Evolutionary conservation across 768 basidiomycete species (phyloP), one percentile per base, ranked within the genome.

Genomic region (Mrakia blollopis): DNA sequence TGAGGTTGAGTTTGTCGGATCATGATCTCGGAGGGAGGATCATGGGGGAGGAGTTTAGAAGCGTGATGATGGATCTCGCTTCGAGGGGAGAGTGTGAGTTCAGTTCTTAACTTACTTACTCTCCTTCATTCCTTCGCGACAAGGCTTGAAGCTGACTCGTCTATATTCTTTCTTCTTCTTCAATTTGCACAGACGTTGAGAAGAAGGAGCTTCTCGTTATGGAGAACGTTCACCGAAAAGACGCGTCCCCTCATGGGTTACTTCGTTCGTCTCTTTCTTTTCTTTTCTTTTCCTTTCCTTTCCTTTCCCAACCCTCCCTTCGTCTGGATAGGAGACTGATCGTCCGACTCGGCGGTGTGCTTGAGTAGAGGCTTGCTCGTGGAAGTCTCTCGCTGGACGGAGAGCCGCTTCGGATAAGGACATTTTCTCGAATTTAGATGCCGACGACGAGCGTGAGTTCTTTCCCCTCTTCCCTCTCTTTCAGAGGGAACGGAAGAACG

Each of bases 21-120:
- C 73, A 74, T 25, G 73, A 74, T 44, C 63, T 74, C 1, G 73
- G 73, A 18, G 73, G 73, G 23, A n/a, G 62, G 18, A 39, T 74
- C 47, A 74, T 74, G 73, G 47, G 73, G 23, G 18, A 63, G 44
- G 73, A 65, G 21, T 74, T 65, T 30, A 21, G 73, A 11, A 23
- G 50, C 6, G 25, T 62, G 44, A 74, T 74, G 62, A 35, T 67
- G 44, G 61, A 65, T 11, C 44, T 74, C 16, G 73, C 73, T 0
- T 21, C 28, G 13, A 23, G 30, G 25, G 63, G 63, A 63, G 11
- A 74, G n/a, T 9, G 73, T 67, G 44, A 50, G 14, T 21, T 3
- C 7, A n/a, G n/a, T n/a, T n/a, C n/a, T n/a, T n/a, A n/a, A n/a
- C n/a, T n/a, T n/a, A n/a, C n/a, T n/a, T n/a, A 14, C 14, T 21